Evolutionary conservation across 1,139 yeast species (phyloP).

Genomic region (Candida glucosophila): DNA sequence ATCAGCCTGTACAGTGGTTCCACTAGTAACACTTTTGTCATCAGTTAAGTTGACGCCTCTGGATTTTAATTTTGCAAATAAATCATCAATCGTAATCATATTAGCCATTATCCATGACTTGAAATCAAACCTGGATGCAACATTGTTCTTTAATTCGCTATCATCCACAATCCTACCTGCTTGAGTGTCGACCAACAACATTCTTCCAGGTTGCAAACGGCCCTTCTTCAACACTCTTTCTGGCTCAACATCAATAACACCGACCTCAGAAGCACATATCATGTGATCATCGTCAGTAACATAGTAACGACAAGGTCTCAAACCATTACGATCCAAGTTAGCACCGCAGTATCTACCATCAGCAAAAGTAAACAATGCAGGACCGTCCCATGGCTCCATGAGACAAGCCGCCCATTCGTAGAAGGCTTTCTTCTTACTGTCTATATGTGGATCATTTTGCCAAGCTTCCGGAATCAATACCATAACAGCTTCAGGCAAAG

Average conservation of each 20-base stretch:
- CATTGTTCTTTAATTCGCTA: conserved; percentile 71
- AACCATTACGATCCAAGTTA: conserved; percentile 91
- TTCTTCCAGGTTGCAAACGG: conserved; percentile 90
- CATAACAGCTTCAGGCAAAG: conserved; percentile 97
- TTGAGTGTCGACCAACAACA: conserved; percentile 90
- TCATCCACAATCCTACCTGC: conserved; percentile 93
- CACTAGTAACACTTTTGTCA: conserved; percentile 5
- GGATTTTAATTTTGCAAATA: conserved; percentile 47
- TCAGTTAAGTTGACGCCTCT: conserved; percentile 30
- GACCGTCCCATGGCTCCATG: conserved; percentile 99
- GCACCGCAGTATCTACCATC: conserved; percentile 99
- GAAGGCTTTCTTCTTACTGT: conserved; percentile 85
- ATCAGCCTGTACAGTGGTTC: conserved; percentile 57
- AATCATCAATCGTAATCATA: conserved; percentile 74
- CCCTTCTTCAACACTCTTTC: conserved; percentile 83
- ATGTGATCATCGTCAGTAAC: conserved; percentile 91
- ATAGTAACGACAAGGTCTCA: conserved; percentile 97
- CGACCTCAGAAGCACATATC: conserved; percentile 98
- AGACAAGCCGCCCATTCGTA: conserved; percentile 99
- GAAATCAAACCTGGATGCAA: conserved; percentile 84
- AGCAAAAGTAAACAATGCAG: conserved; percentile 92
- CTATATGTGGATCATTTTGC: conserved; percentile 83
- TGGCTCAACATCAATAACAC: conserved; percentile 86
- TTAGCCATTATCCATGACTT: conserved; percentile 89
- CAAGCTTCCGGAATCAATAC: conserved; percentile 96